Conservation (phyloP, 768 basidiomycete genomes). For the Mycena belliarum region DNA sequence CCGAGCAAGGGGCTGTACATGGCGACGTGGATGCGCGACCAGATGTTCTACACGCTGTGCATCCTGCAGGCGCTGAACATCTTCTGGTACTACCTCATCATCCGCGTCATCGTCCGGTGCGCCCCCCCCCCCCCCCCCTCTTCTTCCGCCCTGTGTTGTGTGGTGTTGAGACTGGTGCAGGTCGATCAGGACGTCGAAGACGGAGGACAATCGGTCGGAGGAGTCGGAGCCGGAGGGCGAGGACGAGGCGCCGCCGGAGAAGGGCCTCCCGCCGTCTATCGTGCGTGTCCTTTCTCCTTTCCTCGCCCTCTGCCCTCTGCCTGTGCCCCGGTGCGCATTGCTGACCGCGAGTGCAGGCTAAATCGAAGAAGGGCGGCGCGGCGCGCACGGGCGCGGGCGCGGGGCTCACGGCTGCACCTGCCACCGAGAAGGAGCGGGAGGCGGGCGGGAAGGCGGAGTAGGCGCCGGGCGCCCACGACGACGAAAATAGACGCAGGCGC, state of each 20-base stretch:
- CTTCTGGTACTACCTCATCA: constrained; percentile 77
- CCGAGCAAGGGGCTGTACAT: constrained; percentile 58
- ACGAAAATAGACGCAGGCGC: too few species aligned
- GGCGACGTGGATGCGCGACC: constrained; percentile 64
- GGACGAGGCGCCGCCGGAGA: constrained; percentile 19
- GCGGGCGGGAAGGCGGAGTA: too few species aligned
- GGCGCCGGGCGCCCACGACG: too few species aligned
- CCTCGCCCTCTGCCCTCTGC: too few species aligned
- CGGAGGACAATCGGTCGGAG: constrained; percentile 68
- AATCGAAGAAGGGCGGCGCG: background rate
- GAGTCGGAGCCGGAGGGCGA: constrained; percentile 54
- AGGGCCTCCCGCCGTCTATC: background rate
- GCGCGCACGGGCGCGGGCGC: background rate
- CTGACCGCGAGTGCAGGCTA: background rate
- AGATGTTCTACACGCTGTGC: constrained; percentile 60
- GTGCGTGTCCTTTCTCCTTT: constrained; percentile 15
- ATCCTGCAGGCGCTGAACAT: constrained; percentile 67
- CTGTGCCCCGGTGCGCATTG: too few species aligned
- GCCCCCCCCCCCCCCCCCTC: background rate
- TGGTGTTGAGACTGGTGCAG: too few species aligned
- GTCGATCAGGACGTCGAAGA: constrained; percentile 37
- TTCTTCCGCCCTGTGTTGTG: too few species aligned
- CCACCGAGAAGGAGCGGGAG: too few species aligned
- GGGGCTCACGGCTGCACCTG: background rate
- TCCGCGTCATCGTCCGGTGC: constrained; percentile 45